phyloP scores from a whole-genome alignment of 768 basidiomycete genomes.

The Lactifluus echinatus region DNA sequence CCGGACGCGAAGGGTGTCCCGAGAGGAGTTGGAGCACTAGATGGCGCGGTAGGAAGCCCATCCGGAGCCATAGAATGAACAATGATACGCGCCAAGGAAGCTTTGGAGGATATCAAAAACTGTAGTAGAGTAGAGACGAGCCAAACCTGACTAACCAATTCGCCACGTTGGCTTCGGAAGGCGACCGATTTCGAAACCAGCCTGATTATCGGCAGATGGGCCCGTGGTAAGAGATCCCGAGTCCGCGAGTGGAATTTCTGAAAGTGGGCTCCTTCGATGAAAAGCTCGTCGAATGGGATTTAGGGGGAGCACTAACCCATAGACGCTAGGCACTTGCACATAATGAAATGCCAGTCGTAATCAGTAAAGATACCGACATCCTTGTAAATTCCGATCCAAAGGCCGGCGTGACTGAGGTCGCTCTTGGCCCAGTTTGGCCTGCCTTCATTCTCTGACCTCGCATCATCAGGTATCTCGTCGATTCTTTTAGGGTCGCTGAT shows the following conservation, averaged over 20 bases:
- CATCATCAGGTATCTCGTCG: slow-evolving; percentile 61
- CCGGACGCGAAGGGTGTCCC: slow-evolving; percentile 65
- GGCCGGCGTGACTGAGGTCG: slow-evolving; percentile 31
- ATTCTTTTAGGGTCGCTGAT: slow-evolving; percentile 67
- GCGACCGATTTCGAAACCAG: slow-evolving; percentile 64
- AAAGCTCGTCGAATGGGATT: not conserved
- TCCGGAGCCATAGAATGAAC: slow-evolving; percentile 83
- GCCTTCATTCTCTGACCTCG: slow-evolving; percentile 50
- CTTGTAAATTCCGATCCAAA: slow-evolving; percentile 46
- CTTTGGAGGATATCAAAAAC: slow-evolving; percentile 30
- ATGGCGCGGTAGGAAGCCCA: slow-evolving; percentile 44
- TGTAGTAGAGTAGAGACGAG: slow-evolving; percentile 11
- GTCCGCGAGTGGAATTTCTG: slow-evolving; percentile 67
- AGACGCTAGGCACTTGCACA: slow-evolving; percentile 80
- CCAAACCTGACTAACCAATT: slow-evolving; percentile 42
- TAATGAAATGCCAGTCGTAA: slow-evolving; percentile 75
- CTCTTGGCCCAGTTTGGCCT: slow-evolving; percentile 47
- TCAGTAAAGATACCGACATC: slow-evolving; percentile 78
- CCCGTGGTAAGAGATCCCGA: slow-evolving; percentile 69
- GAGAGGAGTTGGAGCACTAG: slow-evolving; percentile 61
- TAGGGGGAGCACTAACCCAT: slow-evolving; percentile 49
- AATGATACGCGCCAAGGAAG: slow-evolving; percentile 74
- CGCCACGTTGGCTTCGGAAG: slow-evolving; percentile 67
- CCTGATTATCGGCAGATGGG: slow-evolving; percentile 63
- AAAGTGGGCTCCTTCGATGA: slow-evolving; percentile 3